Base-by-base conservation (phyloP, 1,284 basidiomycete species). In the Lignosus rhinocerotis region DNA sequence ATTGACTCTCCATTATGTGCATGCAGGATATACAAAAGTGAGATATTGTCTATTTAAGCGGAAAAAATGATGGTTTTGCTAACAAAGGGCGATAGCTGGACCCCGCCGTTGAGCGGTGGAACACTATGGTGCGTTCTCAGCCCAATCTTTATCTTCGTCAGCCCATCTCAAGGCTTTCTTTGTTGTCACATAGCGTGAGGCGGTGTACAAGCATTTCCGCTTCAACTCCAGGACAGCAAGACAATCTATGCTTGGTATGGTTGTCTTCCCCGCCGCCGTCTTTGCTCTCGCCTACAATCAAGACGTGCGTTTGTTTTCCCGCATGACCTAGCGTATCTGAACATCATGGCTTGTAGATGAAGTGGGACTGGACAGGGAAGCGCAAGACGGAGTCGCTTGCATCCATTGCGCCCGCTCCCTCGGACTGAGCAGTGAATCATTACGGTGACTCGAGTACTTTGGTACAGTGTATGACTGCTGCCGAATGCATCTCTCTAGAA, bases 41-140 rank as follows among this genome's bases (percentile, higher is more conserved):
- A 53, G 21, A 41, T 1, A n/a, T 12, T 21, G 7, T 33, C n/a
- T 4, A 17, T 12, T 12, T 12, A 0, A 3, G 7, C 1, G 41
- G 2, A n/a, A 31, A 11, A 30, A 11, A 41, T 14, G 14, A 14
- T 7, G 12, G 3, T 9, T 39, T 38, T 46, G 53, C 57, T 58
- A 42, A 54, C 58, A 51, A 36, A 36, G 36, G 31, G 46, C 58
- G 39, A 51, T 51, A 93, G 90, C 69, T 80, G 62, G 92, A 94
- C 76, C 88, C 89, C 67, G 86, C 90, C 59, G 82, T 93, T 70
- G 90, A 93, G 73, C 81, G 88, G 76, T 92, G 90, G 84, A 86
- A 85, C 68, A 72, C 73, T 43, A 91, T 93, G 89, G 90, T 92
- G 68, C 53, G 75, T 72, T 6, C 34, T 5, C 38, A 21, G 25